Base-by-base conservation (phyloP, 2,329 filamentous ascomycete species). In the Stagonosporopsis vannaccii region DNA sequence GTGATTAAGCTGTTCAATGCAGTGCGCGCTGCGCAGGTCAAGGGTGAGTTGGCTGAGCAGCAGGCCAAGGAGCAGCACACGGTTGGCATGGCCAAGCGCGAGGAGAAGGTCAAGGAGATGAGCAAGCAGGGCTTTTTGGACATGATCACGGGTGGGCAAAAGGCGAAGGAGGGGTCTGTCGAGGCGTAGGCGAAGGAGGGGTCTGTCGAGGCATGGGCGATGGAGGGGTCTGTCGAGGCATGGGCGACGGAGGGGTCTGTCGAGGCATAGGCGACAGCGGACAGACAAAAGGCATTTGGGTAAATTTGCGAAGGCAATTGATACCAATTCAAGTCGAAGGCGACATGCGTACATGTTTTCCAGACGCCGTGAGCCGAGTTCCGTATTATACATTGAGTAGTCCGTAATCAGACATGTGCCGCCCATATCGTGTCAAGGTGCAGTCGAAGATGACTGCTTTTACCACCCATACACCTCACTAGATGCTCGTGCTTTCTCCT, bases 1-100 rank as follows among this genome's bases (percentile, higher is more conserved):
- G 95, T 99, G 36, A 89, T 98, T 22, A 96, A 94, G 81, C 82
- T 99, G 56, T 99, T 99, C 79, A 97, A 98, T 75, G 95, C 95
- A 0, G 92, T 99, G 28, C 84, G 94, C 40, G 91, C 91, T 20
- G 93, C 95, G 13, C 95, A 99, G 78, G 90, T 97, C 54, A 91
- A 93, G 76, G 93, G 90, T 2, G 85, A 89, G 56, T 88, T 94
- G 76, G 90, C 92, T 5, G 88, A 90, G 72, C 86, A 82, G 75
- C 85, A 86, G 63, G 84, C 87, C 44, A 85, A 85, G 76, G 87
- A 86, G 65, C 85, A 88, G 58, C 90, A 92, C 3, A 81, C 96
- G 0, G 84, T 97, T 28, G 94, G 94, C 1, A 87, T 92, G 70
- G 85, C 84, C 59, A 87, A 90, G 76, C 86, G 92, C 63, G 90